A percentile compares a stretch with the other conserved stretches of the same genome.
Conservation (phyloP, 2,329 filamentous ascomycete species). For the Onygena corvina region DNA sequence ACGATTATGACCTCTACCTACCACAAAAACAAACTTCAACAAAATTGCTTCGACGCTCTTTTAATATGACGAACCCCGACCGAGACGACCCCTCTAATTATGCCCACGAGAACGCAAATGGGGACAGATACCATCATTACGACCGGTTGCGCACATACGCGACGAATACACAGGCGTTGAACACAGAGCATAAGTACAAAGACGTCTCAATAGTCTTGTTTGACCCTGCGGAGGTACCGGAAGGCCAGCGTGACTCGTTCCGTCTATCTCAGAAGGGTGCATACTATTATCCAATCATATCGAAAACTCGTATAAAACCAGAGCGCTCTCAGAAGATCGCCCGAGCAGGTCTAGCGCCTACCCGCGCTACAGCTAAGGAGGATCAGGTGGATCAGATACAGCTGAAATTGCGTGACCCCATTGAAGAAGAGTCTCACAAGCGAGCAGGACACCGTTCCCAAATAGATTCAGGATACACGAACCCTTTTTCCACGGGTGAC, state of each 20-base stretch:
- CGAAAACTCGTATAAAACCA: conserved; percentile 45
- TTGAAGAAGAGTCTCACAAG: conserved; percentile 39
- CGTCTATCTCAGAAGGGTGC: conserved; percentile 40
- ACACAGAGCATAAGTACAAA: conserved; percentile 41
- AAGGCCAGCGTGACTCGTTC: conserved; percentile 6
- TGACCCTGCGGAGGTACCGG: conserved; percentile 33
- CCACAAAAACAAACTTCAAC: conserved; percentile 39
- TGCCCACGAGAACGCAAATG: conserved; percentile 34
- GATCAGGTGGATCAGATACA: conserved; percentile 44
- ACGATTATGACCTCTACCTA: conserved; percentile 50
- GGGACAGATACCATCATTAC: conserved; percentile 41
- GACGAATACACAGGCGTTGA: conserved; percentile 42
- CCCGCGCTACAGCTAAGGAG: conserved; percentile 31
- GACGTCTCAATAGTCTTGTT: conserved; percentile 49
- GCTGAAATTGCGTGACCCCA: conserved; percentile 40
- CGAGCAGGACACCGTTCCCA: conserved; percentile 35
- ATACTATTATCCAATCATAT: conserved; percentile 51
- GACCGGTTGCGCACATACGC: conserved; percentile 50
- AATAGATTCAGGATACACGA: conserved; percentile 35
- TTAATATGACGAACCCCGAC: conserved; percentile 42
- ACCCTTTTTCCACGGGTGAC: conserved; percentile 22
- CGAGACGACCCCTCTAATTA: conserved; percentile 43
- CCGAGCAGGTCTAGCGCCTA: conserved; percentile 31
- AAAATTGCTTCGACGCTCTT: conserved; percentile 44
- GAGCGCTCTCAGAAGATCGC: conserved; percentile 35